phyloP scores from a whole-genome alignment of 495 filamentous ascomycete genomes.

The Rhypophila decipiens region DNA sequence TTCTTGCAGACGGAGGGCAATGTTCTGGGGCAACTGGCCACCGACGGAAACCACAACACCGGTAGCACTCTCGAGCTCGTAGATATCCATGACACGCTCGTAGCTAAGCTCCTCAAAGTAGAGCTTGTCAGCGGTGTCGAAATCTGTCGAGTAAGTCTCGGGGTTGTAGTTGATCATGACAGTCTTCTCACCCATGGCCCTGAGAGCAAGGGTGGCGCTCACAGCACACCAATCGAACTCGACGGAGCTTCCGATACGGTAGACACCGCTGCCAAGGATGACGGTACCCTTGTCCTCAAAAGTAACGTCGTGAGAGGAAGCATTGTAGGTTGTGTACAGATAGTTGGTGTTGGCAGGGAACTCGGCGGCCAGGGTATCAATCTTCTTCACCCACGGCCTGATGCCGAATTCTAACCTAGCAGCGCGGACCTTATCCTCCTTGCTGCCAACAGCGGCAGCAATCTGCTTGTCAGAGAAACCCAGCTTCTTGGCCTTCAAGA shows the following conservation, averaged over 20 bases:
- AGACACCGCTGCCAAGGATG: constrained; percentile 89
- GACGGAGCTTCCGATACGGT: constrained; percentile 93
- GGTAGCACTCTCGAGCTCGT: constrained; percentile 79
- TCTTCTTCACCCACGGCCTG: constrained; percentile 90
- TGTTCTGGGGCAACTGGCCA: constrained; percentile 95
- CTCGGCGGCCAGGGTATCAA: constrained; percentile 93
- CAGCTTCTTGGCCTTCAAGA: constrained; percentile 90
- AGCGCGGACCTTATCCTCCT: constrained; percentile 85
- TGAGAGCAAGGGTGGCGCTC: constrained; percentile 80
- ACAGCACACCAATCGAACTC: constrained; percentile 99
- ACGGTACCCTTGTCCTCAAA: constrained; percentile 92
- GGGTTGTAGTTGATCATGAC: constrained; percentile 98
- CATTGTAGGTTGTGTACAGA: constrained; percentile 97
- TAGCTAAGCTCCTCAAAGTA: constrained; percentile 98
- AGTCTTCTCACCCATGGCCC: constrained; percentile 90
- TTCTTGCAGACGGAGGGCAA: constrained; percentile 91
- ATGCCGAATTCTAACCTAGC: constrained; percentile 80
- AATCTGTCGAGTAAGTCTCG: constrained; percentile 85
- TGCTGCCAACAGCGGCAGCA: constrained; percentile 71
- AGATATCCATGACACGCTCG: constrained; percentile 97
- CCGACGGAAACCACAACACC: constrained; percentile 95
- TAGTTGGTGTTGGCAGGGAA: constrained; percentile 98
- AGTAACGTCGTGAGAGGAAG: constrained; percentile 86
- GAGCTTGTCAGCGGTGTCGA: constrained; percentile 86
- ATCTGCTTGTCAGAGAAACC: constrained; percentile 98